Evolutionary conservation across 2,329 filamentous ascomycete genomes (phyloP).

Genomic region (Exophiala bonariae): DNA sequence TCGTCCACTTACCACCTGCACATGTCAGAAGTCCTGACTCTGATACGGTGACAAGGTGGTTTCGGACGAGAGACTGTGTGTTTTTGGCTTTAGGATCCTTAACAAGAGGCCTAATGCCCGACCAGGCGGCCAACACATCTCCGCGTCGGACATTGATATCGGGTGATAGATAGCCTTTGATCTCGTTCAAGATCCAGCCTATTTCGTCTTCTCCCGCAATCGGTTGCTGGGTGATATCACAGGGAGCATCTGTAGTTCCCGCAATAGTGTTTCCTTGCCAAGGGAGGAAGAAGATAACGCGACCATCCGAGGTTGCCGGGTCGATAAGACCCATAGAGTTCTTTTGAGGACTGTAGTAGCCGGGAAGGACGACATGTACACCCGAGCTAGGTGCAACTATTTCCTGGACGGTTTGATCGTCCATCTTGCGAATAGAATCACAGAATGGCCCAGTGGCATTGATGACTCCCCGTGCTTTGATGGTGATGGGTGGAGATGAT

Average conservation of each 20-base stretch:
- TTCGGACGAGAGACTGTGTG: slow-evolving; percentile 83
- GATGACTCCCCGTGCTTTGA: slow-evolving; percentile 78
- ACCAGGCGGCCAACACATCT: slow-evolving; percentile 89
- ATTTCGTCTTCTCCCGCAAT: slow-evolving; percentile 81
- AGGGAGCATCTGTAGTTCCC: slow-evolving; percentile 80
- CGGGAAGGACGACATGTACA: slow-evolving; percentile 82
- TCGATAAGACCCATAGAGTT: slow-evolving; percentile 83
- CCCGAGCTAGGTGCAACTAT: slow-evolving; percentile 85
- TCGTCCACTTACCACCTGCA: slow-evolving; percentile 90
- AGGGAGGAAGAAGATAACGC: slow-evolving; percentile 89
- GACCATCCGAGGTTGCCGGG: slow-evolving; percentile 80
- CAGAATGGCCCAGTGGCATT: slow-evolving; percentile 89
- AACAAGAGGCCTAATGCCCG: slow-evolving; percentile 81
- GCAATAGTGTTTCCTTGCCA: slow-evolving; percentile 94
- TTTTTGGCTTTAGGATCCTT: slow-evolving; percentile 83
- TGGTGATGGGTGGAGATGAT: slow-evolving; percentile 55
- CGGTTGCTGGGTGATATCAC: slow-evolving; percentile 70
- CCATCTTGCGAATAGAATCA: slow-evolving; percentile 81
- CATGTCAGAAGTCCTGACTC: slow-evolving; percentile 78
- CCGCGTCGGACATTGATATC: slow-evolving; percentile 82
- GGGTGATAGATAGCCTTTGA: slow-evolving; percentile 76
- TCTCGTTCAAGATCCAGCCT: slow-evolving; percentile 82
- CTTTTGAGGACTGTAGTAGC: slow-evolving; percentile 74
- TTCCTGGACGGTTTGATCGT: slow-evolving; percentile 69
- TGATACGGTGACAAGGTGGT: slow-evolving; percentile 81